Evolutionary conservation across 2,329 filamentous ascomycete species (phyloP), one percentile per base, ranked within the genome.

Genomic region (Xylaria sp.): DNA sequence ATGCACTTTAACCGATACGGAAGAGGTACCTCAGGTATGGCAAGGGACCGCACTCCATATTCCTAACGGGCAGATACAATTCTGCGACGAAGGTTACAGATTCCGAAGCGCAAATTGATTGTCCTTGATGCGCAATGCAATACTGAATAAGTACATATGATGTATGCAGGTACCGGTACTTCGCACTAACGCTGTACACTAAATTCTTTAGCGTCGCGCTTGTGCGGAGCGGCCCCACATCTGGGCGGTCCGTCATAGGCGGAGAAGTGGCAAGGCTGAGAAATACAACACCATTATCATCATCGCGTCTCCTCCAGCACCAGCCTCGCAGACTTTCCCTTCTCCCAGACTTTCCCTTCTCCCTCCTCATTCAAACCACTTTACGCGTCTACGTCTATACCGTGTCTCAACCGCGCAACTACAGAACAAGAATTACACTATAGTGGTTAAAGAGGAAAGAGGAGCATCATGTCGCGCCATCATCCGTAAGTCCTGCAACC

Each of bases 201-300:
- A 46, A 9, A 4, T 30, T 13, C 3, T 2, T 30, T 50, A 34
- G 37, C 37, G 8, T 7, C 37, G 37, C 4, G 9, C 37, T 42
- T 8, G 11, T 13, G 37, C 23, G 23, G 23, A 30, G 37, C 37
- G 37, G 37, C 37, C 37, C 37, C 37, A 46, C 13, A 13, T n/a
- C 13, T 46, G 42, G 23, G 23, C 23, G 23, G 23, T n/a, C 5
- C 13, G 42, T 6, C 10, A 13, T 30, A 30, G 23, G 13, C 11
- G 62, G 59, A 66, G 63, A 61, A 63, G 68, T 69, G 70, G 75
- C 76, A 75, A 79, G 76, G 78, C 78, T 80, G 77, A 78, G 73
- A 73, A 76, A 76, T 76, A 63, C 58, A 58, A 57, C 58, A 67
- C 64, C 57, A 60, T 62, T 59, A 59, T 42, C 60, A 42, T 57